phyloP scores from a whole-genome alignment of 306 rosid species.

The Cucurbita ficifolia region DNA sequence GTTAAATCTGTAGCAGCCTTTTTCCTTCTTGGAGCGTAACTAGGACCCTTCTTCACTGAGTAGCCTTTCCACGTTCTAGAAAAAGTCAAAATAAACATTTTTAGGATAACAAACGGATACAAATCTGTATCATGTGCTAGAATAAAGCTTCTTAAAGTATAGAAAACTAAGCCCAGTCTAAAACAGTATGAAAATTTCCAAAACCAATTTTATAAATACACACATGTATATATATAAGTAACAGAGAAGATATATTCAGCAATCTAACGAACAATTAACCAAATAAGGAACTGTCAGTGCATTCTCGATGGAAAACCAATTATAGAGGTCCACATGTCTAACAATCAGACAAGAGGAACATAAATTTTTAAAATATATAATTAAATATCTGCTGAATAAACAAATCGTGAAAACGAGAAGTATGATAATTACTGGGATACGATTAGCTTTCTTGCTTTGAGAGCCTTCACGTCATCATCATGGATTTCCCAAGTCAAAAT shows the following conservation, averaged over 20 bases:
- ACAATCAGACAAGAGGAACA: neutral
- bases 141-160: neutral
- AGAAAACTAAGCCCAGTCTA: neutral
- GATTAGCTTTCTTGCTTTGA: slow-evolving; percentile 63
- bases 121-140: neutral
- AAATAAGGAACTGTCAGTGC: neutral
- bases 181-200: neutral
- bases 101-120: neutral
- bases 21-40: slow-evolving; percentile 73
- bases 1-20: slow-evolving; percentile 62
- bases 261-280: neutral
- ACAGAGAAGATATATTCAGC: neutral
- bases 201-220: neutral
- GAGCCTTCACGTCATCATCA: slow-evolving; percentile 56
- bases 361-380: neutral
- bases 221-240: neutral
- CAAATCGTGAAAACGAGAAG: neutral
- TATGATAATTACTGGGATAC: slow-evolving; percentile 38
- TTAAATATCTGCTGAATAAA: neutral
- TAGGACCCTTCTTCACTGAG: slow-evolving; percentile 50
- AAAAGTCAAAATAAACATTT: neutral
- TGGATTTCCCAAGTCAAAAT: slow-evolving; percentile 33
- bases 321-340: neutral
- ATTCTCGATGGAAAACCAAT: neutral
- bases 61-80: slow-evolving; percentile 71